Percentiles rank a stretch among this genome's conserved stretches.
Conservation (phyloP, 345 rosid species). For the Heritiera fomes region DNA sequence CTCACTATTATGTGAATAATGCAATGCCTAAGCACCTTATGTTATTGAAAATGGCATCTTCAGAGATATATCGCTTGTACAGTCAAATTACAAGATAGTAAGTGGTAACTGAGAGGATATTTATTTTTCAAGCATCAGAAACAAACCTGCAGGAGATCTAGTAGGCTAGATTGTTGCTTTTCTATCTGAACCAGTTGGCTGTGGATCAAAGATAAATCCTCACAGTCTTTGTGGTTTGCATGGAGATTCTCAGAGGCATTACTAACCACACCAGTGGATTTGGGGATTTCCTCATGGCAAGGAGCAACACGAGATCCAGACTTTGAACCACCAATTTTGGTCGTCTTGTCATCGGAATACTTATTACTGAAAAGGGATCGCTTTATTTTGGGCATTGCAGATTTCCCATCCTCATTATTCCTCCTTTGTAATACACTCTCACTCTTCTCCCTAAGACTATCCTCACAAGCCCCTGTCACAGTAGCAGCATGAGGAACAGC, state of each 20-base stretch:
- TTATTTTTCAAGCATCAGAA: conserved; percentile 17
- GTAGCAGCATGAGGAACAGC: conserved; percentile 34
- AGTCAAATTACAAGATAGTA: background rate
- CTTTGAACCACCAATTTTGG: conserved; percentile 49
- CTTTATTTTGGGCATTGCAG: conserved; percentile 42
- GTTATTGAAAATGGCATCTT: background rate
- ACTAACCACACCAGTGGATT: conserved; percentile 35
- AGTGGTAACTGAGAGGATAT: background rate
- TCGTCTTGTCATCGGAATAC: conserved; percentile 49
- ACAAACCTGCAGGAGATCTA: conserved; percentile 86
- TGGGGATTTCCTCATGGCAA: conserved; percentile 39
- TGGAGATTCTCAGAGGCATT: conserved; percentile 51
- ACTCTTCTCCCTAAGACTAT: conserved; percentile 35
- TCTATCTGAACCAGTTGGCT: conserved; percentile 85
- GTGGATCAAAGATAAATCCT: conserved; percentile 74
- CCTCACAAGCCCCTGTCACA: conserved; percentile 31
- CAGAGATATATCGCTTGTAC: background rate
- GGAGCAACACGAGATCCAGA: conserved; percentile 63
- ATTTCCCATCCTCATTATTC: conserved; percentile 27
- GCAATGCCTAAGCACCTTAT: conserved; percentile 6
- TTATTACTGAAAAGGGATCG: conserved; percentile 43
- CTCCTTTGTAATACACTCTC: conserved; percentile 28
- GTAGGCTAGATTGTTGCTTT: conserved; percentile 79
- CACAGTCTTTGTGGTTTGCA: conserved; percentile 60
- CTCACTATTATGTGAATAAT: background rate